A percentile compares a stretch with the other conserved stretches of the same genome.
These are phyloP conservation scores for Phytophthora multivora DNA, from an alignment of 352 stramenopile genomes.

Conservation along the genomic window DNA sequence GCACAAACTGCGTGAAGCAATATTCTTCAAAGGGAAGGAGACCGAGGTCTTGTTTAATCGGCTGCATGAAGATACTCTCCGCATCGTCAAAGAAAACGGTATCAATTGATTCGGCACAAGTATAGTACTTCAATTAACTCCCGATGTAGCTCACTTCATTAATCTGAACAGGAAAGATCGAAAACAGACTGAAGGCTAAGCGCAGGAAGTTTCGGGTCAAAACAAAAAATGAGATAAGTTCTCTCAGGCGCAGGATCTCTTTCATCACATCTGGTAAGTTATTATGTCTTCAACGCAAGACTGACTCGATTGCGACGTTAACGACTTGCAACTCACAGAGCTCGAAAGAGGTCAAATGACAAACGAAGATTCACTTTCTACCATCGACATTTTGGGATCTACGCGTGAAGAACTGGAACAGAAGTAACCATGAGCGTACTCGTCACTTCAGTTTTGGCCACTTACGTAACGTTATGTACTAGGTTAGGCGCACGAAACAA, in stretches of 20 bases:
- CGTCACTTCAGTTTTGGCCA: background rate
- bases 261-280: slow-evolving; percentile 44
- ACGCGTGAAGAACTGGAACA: slow-evolving; percentile 39
- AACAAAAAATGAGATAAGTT: slow-evolving; percentile 52
- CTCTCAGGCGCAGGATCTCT: slow-evolving; percentile 40
- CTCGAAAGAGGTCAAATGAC: slow-evolving; percentile 52
- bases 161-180: slow-evolving; percentile 31
- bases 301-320: background rate
- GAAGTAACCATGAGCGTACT: slow-evolving; percentile 24
- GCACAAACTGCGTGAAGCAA: slow-evolving; percentile 32
- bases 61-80: slow-evolving; percentile 36
- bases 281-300: background rate
- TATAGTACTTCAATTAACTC: background rate
- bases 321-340: slow-evolving; percentile 30
- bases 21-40: slow-evolving; percentile 50
- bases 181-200: slow-evolving; percentile 50
- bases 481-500: slow-evolving; percentile 38
- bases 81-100: slow-evolving; percentile 49
- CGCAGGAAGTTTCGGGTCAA: slow-evolving; percentile 50
- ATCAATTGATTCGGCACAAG: background rate
- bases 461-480: slow-evolving; percentile 7
- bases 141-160: background rate
- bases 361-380: slow-evolving; percentile 51
- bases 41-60: slow-evolving; percentile 29
- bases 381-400: slow-evolving; percentile 26